Evolutionary conservation across 805 yeast genomes (phyloP).

Genomic region (Sungouiozyma ichnusensis): DNA sequence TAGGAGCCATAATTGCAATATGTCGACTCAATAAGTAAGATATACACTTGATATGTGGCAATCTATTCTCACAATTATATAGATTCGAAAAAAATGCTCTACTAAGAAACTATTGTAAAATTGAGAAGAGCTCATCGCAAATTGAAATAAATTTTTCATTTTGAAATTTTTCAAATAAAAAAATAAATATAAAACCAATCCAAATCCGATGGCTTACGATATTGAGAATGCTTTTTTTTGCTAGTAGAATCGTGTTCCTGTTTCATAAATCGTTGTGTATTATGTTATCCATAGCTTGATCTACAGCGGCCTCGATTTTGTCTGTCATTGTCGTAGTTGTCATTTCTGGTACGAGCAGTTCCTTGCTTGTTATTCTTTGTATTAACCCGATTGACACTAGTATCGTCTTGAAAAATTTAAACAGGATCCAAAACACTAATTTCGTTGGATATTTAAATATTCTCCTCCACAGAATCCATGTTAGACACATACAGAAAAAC

Average conservation of each 20-base stretch:
- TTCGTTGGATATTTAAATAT: constrained; percentile 26
- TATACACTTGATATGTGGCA: too few relatives aligned
- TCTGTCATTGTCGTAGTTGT: constrained; percentile 1
- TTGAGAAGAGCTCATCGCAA: constrained; percentile 6
- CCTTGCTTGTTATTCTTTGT: constrained; percentile 1
- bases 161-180: constrained; percentile 1
- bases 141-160: neutral
- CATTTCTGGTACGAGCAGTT: neutral
- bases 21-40: too few relatives aligned
- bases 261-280: constrained; percentile 17
- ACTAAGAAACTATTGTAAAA: too few relatives aligned
- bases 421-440: constrained; percentile 23
- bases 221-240: too few relatives aligned
- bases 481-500: constrained; percentile 20
- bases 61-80: too few relatives aligned
- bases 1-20: constrained; percentile 17
- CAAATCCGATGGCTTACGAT: too few relatives aligned
- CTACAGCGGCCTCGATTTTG: constrained; percentile 13
- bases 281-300: constrained; percentile 20
- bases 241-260: too few relatives aligned
- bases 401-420: constrained; percentile 30
- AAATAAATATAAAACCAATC: too few relatives aligned
- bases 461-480: constrained; percentile 30
- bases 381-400: constrained; percentile 21
- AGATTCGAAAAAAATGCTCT: too few relatives aligned